A percentile compares a stretch with the other conserved stretches of the same genome.
These are phyloP conservation scores for Hypoxylon sp. DNA, from an alignment of 2,329 filamentous ascomycete species.

Conservation along the genomic window DNA sequence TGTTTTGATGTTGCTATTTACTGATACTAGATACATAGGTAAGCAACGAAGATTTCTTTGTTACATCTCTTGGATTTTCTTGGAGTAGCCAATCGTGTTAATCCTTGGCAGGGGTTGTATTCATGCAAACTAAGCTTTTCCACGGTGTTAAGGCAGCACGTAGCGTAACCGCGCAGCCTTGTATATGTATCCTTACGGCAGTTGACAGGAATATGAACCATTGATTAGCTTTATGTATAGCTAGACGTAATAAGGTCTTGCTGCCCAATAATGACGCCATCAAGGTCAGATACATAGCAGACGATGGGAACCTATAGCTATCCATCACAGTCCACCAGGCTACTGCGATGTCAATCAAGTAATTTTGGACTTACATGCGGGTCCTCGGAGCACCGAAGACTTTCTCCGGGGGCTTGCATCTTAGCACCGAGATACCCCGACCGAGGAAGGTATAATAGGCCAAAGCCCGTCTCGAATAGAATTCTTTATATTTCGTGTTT, in stretches of 20 bases:
- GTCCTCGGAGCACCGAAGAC: conserved; percentile 38
- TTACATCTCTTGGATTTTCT: neutral
- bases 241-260: conserved; percentile 1
- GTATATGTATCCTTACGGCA: neutral
- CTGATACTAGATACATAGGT: no score
- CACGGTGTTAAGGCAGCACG: conserved; percentile 6
- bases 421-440: conserved; percentile 40
- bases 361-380: conserved; percentile 7
- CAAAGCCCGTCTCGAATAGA: conserved; percentile 32
- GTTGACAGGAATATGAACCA: neutral
- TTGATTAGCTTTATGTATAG: neutral
- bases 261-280: conserved; percentile 25
- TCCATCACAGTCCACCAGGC: neutral
- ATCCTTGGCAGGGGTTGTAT: conserved; percentile 36
- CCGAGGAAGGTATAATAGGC: conserved; percentile 38
- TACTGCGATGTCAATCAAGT: conserved; percentile 1
- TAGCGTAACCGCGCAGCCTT: conserved; percentile 3
- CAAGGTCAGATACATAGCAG: neutral
- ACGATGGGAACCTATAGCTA: conserved; percentile 1
- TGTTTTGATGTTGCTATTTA: neutral
- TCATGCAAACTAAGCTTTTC: conserved; percentile 12
- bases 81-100: conserved; percentile 1
- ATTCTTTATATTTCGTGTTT: conserved; percentile 38
- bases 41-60: neutral
- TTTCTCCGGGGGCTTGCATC: conserved; percentile 12